Evolutionary conservation across 371 early-diverging fungal genomes (phyloP).

Genomic region (Rhizopus sp.): DNA sequence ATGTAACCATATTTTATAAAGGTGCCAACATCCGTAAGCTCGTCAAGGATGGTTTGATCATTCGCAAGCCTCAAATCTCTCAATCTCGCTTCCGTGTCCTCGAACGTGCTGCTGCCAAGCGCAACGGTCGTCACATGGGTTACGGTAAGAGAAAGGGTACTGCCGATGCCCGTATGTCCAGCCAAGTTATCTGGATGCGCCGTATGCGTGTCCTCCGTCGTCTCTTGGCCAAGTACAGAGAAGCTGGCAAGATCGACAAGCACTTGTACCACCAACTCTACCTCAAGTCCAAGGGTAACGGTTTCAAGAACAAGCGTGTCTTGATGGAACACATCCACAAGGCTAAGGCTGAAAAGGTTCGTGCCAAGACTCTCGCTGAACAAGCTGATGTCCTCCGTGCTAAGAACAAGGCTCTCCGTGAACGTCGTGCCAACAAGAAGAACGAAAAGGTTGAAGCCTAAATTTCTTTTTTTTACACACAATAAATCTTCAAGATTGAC

Average conservation of each 20-base stretch:
- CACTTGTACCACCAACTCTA: constrained; percentile 98
- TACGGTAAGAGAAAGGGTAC: constrained; percentile 99
- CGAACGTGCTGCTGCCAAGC: constrained; percentile 93
- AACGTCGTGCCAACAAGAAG: constrained; percentile 93
- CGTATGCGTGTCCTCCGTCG: constrained; percentile 98
- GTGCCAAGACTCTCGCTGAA: constrained; percentile 93
- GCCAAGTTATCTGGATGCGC: constrained; percentile 98
- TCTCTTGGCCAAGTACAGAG: constrained; percentile 97
- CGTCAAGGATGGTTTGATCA: constrained; percentile 96
- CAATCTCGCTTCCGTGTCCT: constrained; percentile 98
- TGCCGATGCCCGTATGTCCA: constrained; percentile 99
- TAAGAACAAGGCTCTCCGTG: constrained; percentile 95
- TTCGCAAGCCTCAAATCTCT: constrained; percentile 93
- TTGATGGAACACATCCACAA: constrained; percentile 99
- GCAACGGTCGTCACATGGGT: constrained; percentile 99
- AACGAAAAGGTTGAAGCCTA: constrained; percentile 50
- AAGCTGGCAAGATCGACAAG: constrained; percentile 97
- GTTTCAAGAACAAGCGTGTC: constrained; percentile 99
- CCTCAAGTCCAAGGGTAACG: constrained; percentile 99
- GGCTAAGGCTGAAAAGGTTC: constrained; percentile 99
- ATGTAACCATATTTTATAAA: constrained; percentile 22
- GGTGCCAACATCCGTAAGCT: constrained; percentile 97
- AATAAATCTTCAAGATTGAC: not conserved
- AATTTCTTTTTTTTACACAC: not conserved
- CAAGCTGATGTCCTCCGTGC: constrained; percentile 98